These are phyloP conservation scores for Aspergillus sp. DNA, from an alignment of 2,329 filamentous ascomycete species.

Conservation along the genomic window DNA sequence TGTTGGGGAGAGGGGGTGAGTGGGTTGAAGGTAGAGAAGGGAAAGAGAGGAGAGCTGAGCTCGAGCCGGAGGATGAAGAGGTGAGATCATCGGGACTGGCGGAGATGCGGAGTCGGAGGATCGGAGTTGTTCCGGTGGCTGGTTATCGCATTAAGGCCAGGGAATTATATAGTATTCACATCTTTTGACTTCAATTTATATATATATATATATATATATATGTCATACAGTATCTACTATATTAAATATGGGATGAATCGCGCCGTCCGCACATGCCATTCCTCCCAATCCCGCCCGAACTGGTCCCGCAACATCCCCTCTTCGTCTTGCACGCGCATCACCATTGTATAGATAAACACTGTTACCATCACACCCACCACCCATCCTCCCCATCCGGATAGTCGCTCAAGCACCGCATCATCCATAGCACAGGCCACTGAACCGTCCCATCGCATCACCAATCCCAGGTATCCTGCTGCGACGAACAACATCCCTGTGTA, in stretches of 20 bases:
- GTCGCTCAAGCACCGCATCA: not conserved
- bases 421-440: constrained; percentile 40
- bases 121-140: constrained; percentile 5
- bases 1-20: not conserved
- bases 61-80: not conserved
- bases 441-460: constrained; percentile 46
- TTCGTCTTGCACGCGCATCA: constrained; percentile 50
- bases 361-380: not conserved
- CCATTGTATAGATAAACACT: constrained; percentile 13
- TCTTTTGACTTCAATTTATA: no score
- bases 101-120: not conserved
- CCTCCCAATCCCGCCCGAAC: constrained; percentile 54
- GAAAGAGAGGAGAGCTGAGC: constrained; percentile 4
- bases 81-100: constrained; percentile 1
- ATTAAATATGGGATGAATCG: constrained; percentile 51
- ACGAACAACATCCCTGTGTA: constrained; percentile 50
- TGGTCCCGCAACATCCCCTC: constrained; percentile 52
- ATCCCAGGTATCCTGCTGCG: constrained; percentile 3
- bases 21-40: not conserved
- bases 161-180: no score
- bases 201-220: not conserved
- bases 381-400: constrained; percentile 19
- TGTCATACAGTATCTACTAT: not conserved
- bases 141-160: not conserved
- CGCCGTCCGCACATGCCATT: constrained; percentile 51